phyloP scores from a whole-genome alignment of 257 asterid genomes.

The Linderniella brevidens region DNA sequence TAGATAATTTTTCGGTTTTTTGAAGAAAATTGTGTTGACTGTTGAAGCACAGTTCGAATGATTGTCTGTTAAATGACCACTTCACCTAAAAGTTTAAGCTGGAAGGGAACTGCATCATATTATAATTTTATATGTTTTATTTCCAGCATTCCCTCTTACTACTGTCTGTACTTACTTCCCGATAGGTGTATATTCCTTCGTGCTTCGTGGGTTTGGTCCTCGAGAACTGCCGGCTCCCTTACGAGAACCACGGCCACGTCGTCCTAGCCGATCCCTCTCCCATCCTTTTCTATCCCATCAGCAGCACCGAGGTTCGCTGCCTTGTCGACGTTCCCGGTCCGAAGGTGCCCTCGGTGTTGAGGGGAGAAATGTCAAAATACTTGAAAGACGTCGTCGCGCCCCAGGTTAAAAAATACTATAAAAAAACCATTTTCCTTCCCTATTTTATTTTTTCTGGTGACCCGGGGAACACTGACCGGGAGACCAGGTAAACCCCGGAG shows the following conservation, averaged over 20 bases:
- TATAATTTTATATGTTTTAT: not conserved
- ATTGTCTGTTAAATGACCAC: too few species aligned
- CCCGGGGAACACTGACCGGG: too few species aligned
- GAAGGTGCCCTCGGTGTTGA: constrained; percentile 47
- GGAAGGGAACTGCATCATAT: not conserved
- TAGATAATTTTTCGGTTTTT: not conserved
- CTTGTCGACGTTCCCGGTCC: constrained; percentile 44
- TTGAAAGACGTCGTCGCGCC: constrained; percentile 43
- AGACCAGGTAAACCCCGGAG: too few species aligned
- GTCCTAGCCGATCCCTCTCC: constrained; percentile 47
- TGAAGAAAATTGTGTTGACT: too few species aligned
- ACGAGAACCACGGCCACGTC: constrained; percentile 41
- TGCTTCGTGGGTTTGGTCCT: constrained; percentile 36
- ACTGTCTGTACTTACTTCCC: not conserved
- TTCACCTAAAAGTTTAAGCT: too few species aligned
- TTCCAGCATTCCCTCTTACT: not conserved
- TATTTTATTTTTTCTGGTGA: too few species aligned
- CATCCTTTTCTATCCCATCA: constrained; percentile 36
- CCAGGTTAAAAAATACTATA: constrained; percentile 22
- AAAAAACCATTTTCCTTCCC: not conserved
- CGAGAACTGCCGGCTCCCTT: constrained; percentile 39
- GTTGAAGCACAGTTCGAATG: too few species aligned
- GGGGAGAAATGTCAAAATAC: constrained; percentile 44
- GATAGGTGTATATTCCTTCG: constrained; percentile 42
- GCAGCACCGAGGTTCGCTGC: constrained; percentile 51